phyloP scores from a whole-genome alignment of 495 filamentous ascomycete genomes.

The Lepraria neglecta region DNA sequence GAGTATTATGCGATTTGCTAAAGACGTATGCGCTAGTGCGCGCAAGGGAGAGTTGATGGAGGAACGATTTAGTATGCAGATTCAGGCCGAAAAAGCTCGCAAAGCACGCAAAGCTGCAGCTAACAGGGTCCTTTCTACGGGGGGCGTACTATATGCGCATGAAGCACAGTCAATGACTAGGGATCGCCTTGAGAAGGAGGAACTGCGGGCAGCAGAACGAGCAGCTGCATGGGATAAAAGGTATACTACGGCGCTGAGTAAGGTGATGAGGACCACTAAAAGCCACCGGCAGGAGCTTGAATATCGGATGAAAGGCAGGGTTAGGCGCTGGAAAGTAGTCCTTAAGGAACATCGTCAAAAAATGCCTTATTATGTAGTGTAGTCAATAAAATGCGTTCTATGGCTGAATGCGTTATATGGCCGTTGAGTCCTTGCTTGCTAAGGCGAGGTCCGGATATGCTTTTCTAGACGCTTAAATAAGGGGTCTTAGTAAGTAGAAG shows the following conservation, averaged over 20 bases:
- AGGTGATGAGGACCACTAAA: neutral
- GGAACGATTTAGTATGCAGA: neutral
- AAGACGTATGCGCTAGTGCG: neutral
- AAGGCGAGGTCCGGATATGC: too few relatives aligned
- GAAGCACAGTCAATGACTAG: neutral
- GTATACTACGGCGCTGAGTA: neutral
- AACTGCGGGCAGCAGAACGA: neutral
- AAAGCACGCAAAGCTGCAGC: neutral
- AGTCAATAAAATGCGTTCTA: too few relatives aligned
- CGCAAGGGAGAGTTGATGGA: neutral
- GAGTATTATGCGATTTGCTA: neutral
- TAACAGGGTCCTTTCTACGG: neutral
- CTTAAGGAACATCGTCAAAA: too few relatives aligned
- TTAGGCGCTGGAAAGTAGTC: too few relatives aligned
- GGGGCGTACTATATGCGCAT: neutral
- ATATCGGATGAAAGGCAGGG: too few relatives aligned
- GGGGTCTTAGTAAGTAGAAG: too few relatives aligned
- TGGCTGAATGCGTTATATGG: too few relatives aligned
- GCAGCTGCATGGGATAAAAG: neutral
- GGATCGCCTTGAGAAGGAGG: neutral
- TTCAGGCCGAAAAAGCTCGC: neutral
- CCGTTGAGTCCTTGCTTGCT: too few relatives aligned
- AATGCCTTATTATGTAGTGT: too few relatives aligned
- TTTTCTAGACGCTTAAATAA: too few relatives aligned
- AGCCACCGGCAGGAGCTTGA: too few relatives aligned